Base-by-base conservation (phyloP, 1,139 yeast genomes). In the Groenewaldozyma sp. region DNA sequence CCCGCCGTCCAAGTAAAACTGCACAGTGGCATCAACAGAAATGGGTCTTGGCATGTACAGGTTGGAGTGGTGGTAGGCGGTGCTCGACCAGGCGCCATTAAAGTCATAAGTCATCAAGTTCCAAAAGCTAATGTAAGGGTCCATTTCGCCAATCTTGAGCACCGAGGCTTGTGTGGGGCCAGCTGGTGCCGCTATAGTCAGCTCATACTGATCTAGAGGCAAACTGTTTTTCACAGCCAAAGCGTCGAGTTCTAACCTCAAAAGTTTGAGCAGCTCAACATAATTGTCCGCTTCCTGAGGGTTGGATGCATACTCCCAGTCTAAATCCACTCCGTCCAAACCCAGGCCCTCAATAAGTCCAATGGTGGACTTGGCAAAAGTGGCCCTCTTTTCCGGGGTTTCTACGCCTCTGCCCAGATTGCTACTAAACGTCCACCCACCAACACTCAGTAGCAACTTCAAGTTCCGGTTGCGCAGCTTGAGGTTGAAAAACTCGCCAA, bases 31-130 rank as follows among this genome's bases (percentile, higher is more conserved):
- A 42, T 74, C 73, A 1, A 67, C 76, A 47, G 68, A 69, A 37
- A 78, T 53, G 19, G 21, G 21, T 1, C 55, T 59, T 29, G 72
- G 70, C 26, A 70, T 73, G 53, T 67, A 80, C 37, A 88, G 62
- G 49, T 86, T 86, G 6, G 93, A 75, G 47, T 84, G 95, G 53
- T 73, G 79, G 1, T 73, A 80, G 0, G 81, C 71, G 4, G 43
- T 52, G 0, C 58, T 49, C 1, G 88, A 76, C 95, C 95, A 87
- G 2, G 72, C 67, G 0, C 96, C 97, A 3, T 77, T 66, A 52
- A 76, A 82, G 57, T 91, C 97, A 57, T 91, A 91, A 32, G 93
- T 76, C 97, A 91, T 88, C 46, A 91, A 59, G 56, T 88, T 88
- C 82, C 91, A 87, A 49, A 74, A 74, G 22, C 76, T 64, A 28